These are phyloP conservation scores for Sporothrix variecibatus DNA, from an alignment of 2,329 filamentous ascomycete species.

Conservation along the genomic window DNA sequence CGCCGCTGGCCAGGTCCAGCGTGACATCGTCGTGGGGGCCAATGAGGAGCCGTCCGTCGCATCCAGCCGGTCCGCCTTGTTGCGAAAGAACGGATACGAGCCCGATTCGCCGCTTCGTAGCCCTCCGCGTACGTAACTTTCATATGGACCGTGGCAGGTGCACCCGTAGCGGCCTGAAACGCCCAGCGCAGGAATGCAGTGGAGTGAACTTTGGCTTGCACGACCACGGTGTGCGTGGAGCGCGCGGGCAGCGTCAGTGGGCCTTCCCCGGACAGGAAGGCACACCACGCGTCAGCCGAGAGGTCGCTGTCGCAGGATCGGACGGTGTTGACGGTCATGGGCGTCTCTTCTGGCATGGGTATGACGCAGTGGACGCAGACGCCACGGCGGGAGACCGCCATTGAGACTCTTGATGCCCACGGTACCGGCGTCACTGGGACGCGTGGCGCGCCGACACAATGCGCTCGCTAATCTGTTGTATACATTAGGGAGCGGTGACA, in stretches of 20 bases:
- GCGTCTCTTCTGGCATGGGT: slow-evolving; percentile 38
- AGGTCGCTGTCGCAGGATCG: slow-evolving; percentile 33
- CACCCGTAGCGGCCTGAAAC: slow-evolving; percentile 22
- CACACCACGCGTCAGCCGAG: slow-evolving; percentile 27
- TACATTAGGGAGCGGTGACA: neutral
- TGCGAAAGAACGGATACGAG: slow-evolving; percentile 43
- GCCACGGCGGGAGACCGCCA: slow-evolving; percentile 45
- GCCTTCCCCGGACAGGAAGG: slow-evolving; percentile 24
- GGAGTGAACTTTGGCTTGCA: slow-evolving; percentile 35
- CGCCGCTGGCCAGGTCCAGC: slow-evolving; percentile 32
- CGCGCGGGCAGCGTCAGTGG: slow-evolving; percentile 26
- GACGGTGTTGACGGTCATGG: slow-evolving; percentile 31
- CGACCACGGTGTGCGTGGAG: slow-evolving; percentile 33
- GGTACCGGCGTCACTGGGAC: slow-evolving; percentile 29
- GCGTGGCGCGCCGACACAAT: slow-evolving; percentile 3
- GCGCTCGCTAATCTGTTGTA: slow-evolving; percentile 34
- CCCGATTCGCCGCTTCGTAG: slow-evolving; percentile 39
- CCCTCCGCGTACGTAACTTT: slow-evolving; percentile 38
- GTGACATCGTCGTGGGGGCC: slow-evolving; percentile 42
- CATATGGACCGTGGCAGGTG: slow-evolving; percentile 29
- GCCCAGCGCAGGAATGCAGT: slow-evolving; percentile 35
- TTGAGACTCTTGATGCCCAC: slow-evolving; percentile 41
- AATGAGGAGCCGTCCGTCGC: slow-evolving; percentile 32
- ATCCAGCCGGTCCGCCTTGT: slow-evolving; percentile 42
- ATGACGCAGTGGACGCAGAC: slow-evolving; percentile 41